phyloP scores from a whole-genome alignment of 2,329 filamentous ascomycete species.

The Macroventuria anomochaeta region DNA sequence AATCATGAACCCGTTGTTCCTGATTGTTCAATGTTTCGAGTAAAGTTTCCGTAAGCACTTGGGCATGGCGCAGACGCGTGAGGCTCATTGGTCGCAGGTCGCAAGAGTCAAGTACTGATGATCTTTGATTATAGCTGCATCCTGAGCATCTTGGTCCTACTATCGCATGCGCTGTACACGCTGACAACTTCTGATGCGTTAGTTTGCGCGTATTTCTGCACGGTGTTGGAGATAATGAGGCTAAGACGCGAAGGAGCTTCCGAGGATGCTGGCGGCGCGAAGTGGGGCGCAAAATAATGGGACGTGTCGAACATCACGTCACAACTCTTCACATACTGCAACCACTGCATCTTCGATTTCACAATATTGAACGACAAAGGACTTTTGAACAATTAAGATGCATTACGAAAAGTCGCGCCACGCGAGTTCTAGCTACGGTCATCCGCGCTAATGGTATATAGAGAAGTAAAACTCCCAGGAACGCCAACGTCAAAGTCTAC shows the following conservation, averaged over 20 bases:
- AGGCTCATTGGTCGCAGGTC: neutral
- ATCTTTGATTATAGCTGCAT: neutral
- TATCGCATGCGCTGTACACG: neutral
- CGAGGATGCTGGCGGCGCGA: neutral
- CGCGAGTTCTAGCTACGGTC: constrained; percentile 12
- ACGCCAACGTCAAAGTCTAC: constrained; percentile 16
- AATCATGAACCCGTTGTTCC: constrained; percentile 1
- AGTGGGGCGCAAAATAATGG: neutral
- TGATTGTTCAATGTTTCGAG: neutral
- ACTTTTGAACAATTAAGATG: neutral
- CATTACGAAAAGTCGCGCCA: constrained; percentile 9
- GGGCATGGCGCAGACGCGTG: neutral
- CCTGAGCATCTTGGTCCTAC: neutral
- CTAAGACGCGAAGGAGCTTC: neutral
- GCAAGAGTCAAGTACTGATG: neutral
- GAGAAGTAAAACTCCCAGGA: neutral
- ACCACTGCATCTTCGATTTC: neutral
- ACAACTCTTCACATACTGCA: neutral
- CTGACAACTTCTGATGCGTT: neutral
- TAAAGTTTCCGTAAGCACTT: neutral
- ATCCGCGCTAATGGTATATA: constrained; percentile 15
- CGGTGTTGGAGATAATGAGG: neutral
- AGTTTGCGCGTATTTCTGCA: constrained; percentile 20
- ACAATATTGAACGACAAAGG: neutral
- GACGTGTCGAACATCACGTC: neutral